phyloP scores from a whole-genome alignment of 805 yeast species.

The Kodamaea leandrae region DNA sequence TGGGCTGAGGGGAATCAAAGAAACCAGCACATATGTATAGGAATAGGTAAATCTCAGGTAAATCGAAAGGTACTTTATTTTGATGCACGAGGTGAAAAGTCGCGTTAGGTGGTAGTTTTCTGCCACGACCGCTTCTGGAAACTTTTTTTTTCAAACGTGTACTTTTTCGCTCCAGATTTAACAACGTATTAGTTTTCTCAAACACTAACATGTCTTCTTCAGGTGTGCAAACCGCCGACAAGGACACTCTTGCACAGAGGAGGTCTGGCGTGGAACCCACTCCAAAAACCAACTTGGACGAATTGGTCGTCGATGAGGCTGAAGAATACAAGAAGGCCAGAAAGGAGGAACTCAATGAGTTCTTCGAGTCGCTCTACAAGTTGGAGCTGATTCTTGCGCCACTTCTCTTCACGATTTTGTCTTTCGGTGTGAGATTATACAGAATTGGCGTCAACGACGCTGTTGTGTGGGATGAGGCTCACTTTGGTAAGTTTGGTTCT shows the following conservation, averaged over 20 bases:
- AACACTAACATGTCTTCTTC: slow-evolving; percentile 22
- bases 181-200: slow-evolving; percentile 5
- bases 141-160: slow-evolving; percentile 1
- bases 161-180: slow-evolving; percentile 5
- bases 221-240: slow-evolving; percentile 17
- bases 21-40: too few species aligned
- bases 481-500: slow-evolving; percentile 95
- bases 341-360: slow-evolving; percentile 21
- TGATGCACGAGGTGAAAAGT: neutral
- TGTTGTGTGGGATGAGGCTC: slow-evolving; percentile 98
- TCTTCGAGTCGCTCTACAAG: slow-evolving; percentile 20
- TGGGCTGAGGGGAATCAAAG: too few species aligned
- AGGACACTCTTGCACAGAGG: slow-evolving; percentile 21
- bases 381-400: slow-evolving; percentile 32
- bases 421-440: slow-evolving; percentile 62
- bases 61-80: too few species aligned
- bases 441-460: slow-evolving; percentile 65
- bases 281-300: slow-evolving; percentile 5
- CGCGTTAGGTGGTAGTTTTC: too few species aligned
- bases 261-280: slow-evolving; percentile 7
- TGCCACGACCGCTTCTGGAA: neutral
- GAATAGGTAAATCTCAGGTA: too few species aligned
- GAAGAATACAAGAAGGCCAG: slow-evolving; percentile 9
- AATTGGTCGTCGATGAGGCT: slow-evolving; percentile 14
- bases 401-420: slow-evolving; percentile 33